These are phyloP conservation scores for Cryphonectria nitschkei DNA, from an alignment of 2,329 filamentous ascomycete species.

Conservation along the genomic window DNA sequence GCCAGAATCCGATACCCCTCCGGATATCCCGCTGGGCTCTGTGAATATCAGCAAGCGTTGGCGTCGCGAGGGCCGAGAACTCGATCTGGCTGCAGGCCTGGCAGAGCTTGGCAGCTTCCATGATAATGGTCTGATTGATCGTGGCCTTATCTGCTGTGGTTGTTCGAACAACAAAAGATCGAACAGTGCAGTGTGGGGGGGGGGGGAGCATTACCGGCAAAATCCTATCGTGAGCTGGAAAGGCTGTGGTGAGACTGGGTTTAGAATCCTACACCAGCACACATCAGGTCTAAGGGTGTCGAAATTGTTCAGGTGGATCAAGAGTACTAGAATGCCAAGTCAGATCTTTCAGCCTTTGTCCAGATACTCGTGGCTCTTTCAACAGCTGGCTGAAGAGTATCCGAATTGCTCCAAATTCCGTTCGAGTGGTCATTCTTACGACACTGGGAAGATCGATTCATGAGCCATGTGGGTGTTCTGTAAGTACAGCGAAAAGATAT, in stretches of 20 bases:
- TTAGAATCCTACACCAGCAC: not conserved
- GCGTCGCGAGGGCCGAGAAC: conserved; percentile 3
- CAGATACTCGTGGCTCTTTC: too few relatives aligned
- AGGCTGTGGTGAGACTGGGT: not conserved
- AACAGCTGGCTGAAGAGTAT: too few relatives aligned
- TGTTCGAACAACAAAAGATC: not conserved
- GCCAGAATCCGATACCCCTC: not conserved
- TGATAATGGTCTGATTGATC: not conserved
- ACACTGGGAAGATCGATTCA: too few relatives aligned
- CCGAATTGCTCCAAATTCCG: too few relatives aligned
- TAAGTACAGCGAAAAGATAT: too few relatives aligned
- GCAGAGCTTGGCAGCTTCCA: not conserved
- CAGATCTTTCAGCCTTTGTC: not conserved
- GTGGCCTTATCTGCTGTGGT: not conserved
- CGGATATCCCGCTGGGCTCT: not conserved
- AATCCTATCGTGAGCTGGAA: not conserved
- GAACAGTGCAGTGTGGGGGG: not conserved
- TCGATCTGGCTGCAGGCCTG: not conserved
- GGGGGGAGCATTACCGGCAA: not conserved
- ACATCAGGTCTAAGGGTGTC: not conserved
- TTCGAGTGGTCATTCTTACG: too few relatives aligned
- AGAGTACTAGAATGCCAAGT: not conserved
- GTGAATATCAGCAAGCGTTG: not conserved
- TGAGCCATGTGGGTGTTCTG: too few relatives aligned
- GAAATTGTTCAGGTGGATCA: not conserved